Evolutionary conservation across 192 early-diverging fungal species (phyloP), one percentile per base, ranked within the genome.

Genomic region (Podila clonocystis): DNA sequence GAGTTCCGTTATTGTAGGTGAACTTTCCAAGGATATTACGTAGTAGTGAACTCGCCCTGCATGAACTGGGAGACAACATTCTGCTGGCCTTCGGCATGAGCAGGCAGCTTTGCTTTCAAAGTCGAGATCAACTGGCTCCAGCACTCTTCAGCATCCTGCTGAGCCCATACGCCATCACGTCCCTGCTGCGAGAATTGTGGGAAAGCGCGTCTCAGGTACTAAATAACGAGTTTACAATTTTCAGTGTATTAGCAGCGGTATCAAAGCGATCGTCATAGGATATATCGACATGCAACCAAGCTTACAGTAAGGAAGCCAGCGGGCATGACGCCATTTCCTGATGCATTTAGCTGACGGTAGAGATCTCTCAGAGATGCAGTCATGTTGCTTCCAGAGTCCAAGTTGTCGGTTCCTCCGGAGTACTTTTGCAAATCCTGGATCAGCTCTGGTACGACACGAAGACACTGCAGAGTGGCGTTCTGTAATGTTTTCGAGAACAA

Each of bases 61-160:
- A 99, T 95, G 68, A 91, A 97, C 75, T 92, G 91, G 0, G 63
- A 28, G 20, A 71, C 28, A 1, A 74, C 73, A 22, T 82, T 75
- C 49, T 75, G 80, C 19, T 52, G 41, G 30, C 64, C 66, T 20
- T 65, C 60, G 7, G 65, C 36, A 55, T 71, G 59, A 31, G 62
- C 50, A 50, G 62, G 73, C 52, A 82, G 85, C 65, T 89, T 92
- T 45, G 89, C 82, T 22, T 86, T 86, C 48, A 99, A 75, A 2
- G 88, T 87, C 1, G 91, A 88, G 20, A 99, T 77, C 30, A 99
- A 75, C 79, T 97, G 89, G 73, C 91, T 92, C 97, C 96, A 99
- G 84, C 94, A 98, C 75, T 99, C 98, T 79, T 99, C 97, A 2
- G 98, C 98, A 80, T 99, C 98, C 83, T 99, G 98, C 84, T 99